Evolutionary conservation across 768 basidiomycete genomes (phyloP), one percentile per base, ranked within the genome.

Genomic region (Tulasnella sp.): DNA sequence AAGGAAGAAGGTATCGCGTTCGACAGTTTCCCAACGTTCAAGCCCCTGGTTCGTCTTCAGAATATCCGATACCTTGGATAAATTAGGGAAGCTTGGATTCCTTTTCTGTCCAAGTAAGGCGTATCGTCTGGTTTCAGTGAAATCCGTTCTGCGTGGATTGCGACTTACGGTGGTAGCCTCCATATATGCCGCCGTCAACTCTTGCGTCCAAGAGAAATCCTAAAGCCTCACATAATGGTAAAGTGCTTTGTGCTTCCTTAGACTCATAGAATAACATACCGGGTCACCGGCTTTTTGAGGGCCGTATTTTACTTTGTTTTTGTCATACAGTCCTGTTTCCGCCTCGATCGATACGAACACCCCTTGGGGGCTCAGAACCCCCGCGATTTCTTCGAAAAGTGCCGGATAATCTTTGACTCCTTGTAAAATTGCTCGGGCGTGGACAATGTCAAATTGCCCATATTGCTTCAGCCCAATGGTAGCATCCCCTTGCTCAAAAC

Each of bases 391-490:
- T 2, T 8, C 31, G 7, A 44, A 39, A 3, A 74, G 34, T 8
- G 34, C 78, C 9, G 40, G 16, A 24, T 74, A 79, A 71, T 73
- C 68, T 18, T 62, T 79, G 44, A 79, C 71, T 16, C 78, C 78
- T 44, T 39, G 38, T 24, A 42, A 38, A 42, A 79, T 39, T 38
- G 36, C 1, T 39, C 78, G 71, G 39, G 31, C 68, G 52, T 79
- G 78, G 7, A 79, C 40, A 21, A 79, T 39, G 42, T 79, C 71
- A 31, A 79, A 79, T 8, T 24, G 24, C 6, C 39, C 58, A 7
- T 42, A 34, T 18, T 31, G 38, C n/a, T 77, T 36, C 36, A 62
- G 27, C 10, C 34, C 62, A 1, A 31, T 16, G 9, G 16, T 27
- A 12, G 44, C 76, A 36, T 77, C 76, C 10, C 58, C 76, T 14